Base-by-base conservation (phyloP, 805 yeast genomes). In the Candida nanaspora region DNA sequence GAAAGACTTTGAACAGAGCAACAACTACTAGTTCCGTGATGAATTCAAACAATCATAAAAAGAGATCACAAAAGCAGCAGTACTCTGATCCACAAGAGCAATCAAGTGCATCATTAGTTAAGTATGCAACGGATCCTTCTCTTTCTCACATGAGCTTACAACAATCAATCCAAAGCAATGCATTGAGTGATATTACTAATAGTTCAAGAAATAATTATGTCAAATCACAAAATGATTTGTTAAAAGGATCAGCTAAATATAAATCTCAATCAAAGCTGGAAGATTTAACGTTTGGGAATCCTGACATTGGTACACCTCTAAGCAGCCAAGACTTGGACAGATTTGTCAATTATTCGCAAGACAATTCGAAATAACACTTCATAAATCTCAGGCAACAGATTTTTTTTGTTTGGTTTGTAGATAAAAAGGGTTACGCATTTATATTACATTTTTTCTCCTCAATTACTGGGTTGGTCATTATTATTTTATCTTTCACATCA, bases 1-100 rank as follows among this genome's bases (percentile, higher is more conserved):
- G 32, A 42, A 47, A 42, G 26, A 21, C 29, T 16, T 42, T 53
- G 3, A 40, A 46, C 3, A 43, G 52, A 15, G 42, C 56, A 21
- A 41, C 41, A 18, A 50, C 50, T 15, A 47, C 52, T 4, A 39
- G 20, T 18, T 43, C 48, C 8, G 41, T 48, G 4, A 13, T 37
- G 2, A 37, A 19, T 21, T 23, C 15, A 11, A 26, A 27, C 4
- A n/a, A 20, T 13, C 8, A 22, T 4, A 23, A 23, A 11, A 23
- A 23, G 27, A 23, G 27, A 11, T 23, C 27, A 23, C 27, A 23
- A 23, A n/a, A n/a, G 27, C 16, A 33, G 35, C 32, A 36, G 6
- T 25, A 27, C 4, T 25, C 11, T 10, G 23, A 27, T 6, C 27
- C 22, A 23, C 37, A 34, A 34, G 37, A 40, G 36, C 35, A 39